These are phyloP conservation scores for Beverwykella pulmonaria DNA, from an alignment of 495 filamentous ascomycete species.

Conservation along the genomic window DNA sequence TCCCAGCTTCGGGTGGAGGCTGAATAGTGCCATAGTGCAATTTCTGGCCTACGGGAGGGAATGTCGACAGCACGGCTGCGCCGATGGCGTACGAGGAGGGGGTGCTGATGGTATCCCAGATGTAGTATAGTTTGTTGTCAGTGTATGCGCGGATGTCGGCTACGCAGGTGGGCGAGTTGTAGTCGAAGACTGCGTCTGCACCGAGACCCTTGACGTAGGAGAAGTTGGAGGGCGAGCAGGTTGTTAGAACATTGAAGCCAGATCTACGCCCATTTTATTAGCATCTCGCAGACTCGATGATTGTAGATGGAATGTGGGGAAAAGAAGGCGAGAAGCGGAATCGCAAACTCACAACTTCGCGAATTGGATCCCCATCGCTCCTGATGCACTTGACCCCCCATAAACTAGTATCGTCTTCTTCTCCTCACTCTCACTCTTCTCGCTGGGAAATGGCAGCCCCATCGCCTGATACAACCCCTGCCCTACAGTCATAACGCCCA, in stretches of 20 bases:
- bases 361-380: slow-evolving; percentile 59
- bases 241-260: slow-evolving; percentile 54
- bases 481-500: slow-evolving; percentile 54
- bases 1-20: slow-evolving; percentile 30
- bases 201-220: slow-evolving; percentile 55
- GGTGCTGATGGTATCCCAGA: slow-evolving; percentile 44
- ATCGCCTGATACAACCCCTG: slow-evolving; percentile 54
- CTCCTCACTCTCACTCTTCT: not conserved
- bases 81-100: slow-evolving; percentile 35
- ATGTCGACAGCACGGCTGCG: slow-evolving; percentile 19
- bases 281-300: not conserved
- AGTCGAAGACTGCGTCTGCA: slow-evolving; percentile 58
- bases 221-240: slow-evolving; percentile 61
- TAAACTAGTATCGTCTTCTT: slow-evolving; percentile 54
- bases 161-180: slow-evolving; percentile 48
- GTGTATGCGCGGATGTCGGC: slow-evolving; percentile 48
- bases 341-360: slow-evolving; percentile 46
- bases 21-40: slow-evolving; percentile 18
- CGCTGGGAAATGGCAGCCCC: slow-evolving; percentile 40
- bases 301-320: not conserved
- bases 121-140: slow-evolving; percentile 40
- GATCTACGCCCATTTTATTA: slow-evolving; percentile 27
- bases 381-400: slow-evolving; percentile 52
- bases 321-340: not conserved
- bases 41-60: slow-evolving; percentile 8